Percentiles rank a stretch among this genome's conserved stretches.
Conservation (phyloP, 805 yeast species). For the Saturnispora besseyi region DNA sequence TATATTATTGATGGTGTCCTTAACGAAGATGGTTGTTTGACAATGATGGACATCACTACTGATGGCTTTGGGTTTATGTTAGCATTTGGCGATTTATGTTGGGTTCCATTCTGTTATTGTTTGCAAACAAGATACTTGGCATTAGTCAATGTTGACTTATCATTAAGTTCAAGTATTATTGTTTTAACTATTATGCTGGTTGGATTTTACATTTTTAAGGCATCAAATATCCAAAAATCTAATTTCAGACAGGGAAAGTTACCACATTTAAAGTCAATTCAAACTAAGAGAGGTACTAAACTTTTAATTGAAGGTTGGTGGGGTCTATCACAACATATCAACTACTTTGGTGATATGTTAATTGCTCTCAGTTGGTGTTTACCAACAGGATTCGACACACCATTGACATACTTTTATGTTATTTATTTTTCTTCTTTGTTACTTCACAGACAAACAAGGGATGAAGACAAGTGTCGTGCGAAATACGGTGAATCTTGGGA, state of each 20-base stretch:
- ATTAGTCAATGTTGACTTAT: slow-evolving; percentile 49
- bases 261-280: slow-evolving; percentile 55
- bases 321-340: slow-evolving; percentile 86
- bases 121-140: slow-evolving; percentile 79
- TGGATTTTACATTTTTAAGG: slow-evolving; percentile 79
- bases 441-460: slow-evolving; percentile 83
- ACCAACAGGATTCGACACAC: slow-evolving; percentile 74
- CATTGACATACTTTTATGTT: slow-evolving; percentile 81
- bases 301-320: slow-evolving; percentile 93
- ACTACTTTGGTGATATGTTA: slow-evolving; percentile 93
- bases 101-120: slow-evolving; percentile 88
- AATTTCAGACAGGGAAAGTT: slow-evolving; percentile 74
- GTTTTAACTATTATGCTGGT: slow-evolving; percentile 37
- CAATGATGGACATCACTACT: slow-evolving; percentile 93
- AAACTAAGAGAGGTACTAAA: slow-evolving; percentile 69
- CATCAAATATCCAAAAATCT: slow-evolving; percentile 78
- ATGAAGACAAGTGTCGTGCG: slow-evolving; percentile 78
- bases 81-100: slow-evolving; percentile 84
- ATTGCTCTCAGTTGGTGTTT: slow-evolving; percentile 89
- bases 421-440: slow-evolving; percentile 74
- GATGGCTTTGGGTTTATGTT: slow-evolving; percentile 98
- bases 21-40: slow-evolving; percentile 79
- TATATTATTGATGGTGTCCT: slow-evolving; percentile 88
- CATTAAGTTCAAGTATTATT: slow-evolving; percentile 28
- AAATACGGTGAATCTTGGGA: slow-evolving; percentile 87